Base-by-base conservation (phyloP, 352 stramenopile species). In the Phytophthora fragariaefolia region DNA sequence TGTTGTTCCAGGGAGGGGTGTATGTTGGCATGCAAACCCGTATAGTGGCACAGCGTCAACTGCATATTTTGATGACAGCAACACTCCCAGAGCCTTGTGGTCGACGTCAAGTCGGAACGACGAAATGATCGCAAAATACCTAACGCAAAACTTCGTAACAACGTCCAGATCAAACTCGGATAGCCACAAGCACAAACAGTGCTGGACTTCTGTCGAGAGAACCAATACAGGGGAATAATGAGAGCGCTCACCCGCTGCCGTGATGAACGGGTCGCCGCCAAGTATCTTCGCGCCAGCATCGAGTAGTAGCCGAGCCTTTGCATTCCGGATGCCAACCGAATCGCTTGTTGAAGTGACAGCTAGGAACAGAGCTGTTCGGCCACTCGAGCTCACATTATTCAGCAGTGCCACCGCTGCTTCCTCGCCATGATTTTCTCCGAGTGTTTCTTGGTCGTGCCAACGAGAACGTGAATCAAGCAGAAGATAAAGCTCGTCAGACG, bases 301-400 rank as follows among this genome's bases (percentile, higher is more conserved):
- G 45, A 68, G 3, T n/a, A 73, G 43, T 22, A 67, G 3, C n/a
- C 22, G 34, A 4, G 57, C 58, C 58, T 68, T 73, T 18, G 36
- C 43, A 12, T 46, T 30, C 18, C 58, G 57, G 9, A 59, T 38
- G 26, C 47, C 56, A 8, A 58, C 42, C 7, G 32, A 47, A 28
- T 52, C 47, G 12, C 34, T 50, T 18, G 23, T 22, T 17, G 46
- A 60, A 1, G 36, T 64, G 7, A 32, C 53, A 20, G 45, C 53
- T n/a, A 64, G 6, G 34, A 69, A 55, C 46, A 64, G 24, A 13
- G 62, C 34, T 23, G 62, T 69, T 18, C 10, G 13, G n/a, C 62
- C 62, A 7, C 20, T 15, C 7, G 47, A 47, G 38, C 64, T 63
- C 2, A 49, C 36, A 27, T 9, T 15, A 38, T 59, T 64, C 1